Evolutionary conservation across 164 flowering plant genomes (phyloP), one percentile per base, ranked within the genome.

Genomic region (Amborella trichopoda): DNA sequence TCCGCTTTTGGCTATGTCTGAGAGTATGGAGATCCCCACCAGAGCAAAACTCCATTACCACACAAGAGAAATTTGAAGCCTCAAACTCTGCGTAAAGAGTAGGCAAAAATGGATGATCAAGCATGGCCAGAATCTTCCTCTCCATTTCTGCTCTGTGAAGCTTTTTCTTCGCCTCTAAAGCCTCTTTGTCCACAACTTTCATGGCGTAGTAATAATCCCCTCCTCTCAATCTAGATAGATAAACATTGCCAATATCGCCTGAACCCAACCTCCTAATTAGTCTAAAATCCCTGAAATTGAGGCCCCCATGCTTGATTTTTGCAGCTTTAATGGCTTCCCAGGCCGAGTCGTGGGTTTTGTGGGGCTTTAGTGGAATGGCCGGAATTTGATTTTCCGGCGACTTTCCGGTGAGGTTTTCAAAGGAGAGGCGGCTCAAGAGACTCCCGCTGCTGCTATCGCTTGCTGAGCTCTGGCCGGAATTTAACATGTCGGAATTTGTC

Each of bases 21-120:
- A 81, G 72, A 8, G 82, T 70, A 45, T 83, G 90, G 59, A 87
- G 58, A 54, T 87, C 96, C 0, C 96, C 96, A 13, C 88, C 88
- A 10, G 90, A 61, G 44, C 96, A 87, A 40, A 60, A 87, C 73
- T 87, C 94, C 85, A 81, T 87, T 3, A 87, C 90, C 3, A 87
- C 67, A 28, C 96, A 83, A 17, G 83, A 75, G 53, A 67, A 87
- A 49, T 70, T 71, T 0, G 81, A 67, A 21, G 80, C 82, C 24
- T 87, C 90, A 33, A 87, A 79, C 46, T 75, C 73, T 3, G 96
- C 85, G 23, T 68, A 75, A 0, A 83, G 57, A 0, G 75, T 77
- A 0, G 95, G 95, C 37, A 86, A 38, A 48, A 86, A 86, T 0
- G 95, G 93, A 44, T 86, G 95, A 44, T 83, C 85, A 9, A 87